Percentiles rank a stretch among this genome's conserved stretches.
Conservation (phyloP, 225 moss, liverwort and hornwort species). For the Pleurozium schreberi region DNA sequence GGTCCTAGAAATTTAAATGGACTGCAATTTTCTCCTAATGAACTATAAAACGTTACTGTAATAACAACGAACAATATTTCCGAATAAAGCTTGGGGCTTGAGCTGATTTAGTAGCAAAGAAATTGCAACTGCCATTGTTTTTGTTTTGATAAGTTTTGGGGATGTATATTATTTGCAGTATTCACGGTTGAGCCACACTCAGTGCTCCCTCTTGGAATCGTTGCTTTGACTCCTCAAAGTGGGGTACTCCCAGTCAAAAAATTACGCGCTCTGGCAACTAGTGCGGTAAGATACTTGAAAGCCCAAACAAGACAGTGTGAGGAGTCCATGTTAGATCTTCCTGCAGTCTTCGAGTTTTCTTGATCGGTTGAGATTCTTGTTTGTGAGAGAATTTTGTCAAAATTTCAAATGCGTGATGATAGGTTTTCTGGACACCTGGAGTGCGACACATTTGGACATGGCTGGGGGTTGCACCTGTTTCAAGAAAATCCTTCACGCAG, state of each 20-base stretch:
- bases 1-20: neutral
- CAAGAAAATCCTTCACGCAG: conserved; percentile 33
- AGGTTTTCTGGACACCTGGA: conserved; percentile 89
- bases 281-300: conserved; percentile 31
- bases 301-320: neutral
- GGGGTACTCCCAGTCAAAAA: conserved; percentile 59
- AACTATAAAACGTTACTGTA: no score
- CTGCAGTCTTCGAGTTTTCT: neutral
- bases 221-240: conserved; percentile 58
- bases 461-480: conserved; percentile 71
- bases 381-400: neutral
- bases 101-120: neutral
- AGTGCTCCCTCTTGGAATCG: conserved; percentile 69
- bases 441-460: conserved; percentile 89
- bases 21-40: neutral
- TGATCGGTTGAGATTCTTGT: neutral
- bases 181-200: conserved; percentile 83
- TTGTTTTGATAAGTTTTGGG: neutral
- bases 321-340: neutral
- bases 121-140: neutral
- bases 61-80: neutral
- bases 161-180: conserved; percentile 23
- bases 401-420: neutral
- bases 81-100: neutral
- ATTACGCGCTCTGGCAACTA: conserved; percentile 62